These are phyloP conservation scores for Coemansia aciculifera DNA, from an alignment of 192 early-diverging fungal species.

Conservation along the genomic window DNA sequence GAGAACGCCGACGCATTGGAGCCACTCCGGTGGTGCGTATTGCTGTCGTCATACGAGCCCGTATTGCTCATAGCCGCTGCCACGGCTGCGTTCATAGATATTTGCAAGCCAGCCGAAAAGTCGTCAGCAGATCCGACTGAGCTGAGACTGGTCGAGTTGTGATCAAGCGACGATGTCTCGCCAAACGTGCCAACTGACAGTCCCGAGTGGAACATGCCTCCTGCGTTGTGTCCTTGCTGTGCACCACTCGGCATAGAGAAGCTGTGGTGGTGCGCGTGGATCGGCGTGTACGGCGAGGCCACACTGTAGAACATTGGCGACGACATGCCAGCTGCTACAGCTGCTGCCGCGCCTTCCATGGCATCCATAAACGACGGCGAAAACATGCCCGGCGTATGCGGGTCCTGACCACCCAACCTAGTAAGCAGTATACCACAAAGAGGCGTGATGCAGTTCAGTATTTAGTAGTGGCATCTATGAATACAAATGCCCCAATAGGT, in stretches of 20 bases:
- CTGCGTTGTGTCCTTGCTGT: conserved; percentile 20
- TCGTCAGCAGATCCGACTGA: conserved; percentile 24
- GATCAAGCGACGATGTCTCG: conserved; percentile 15
- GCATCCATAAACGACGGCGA: conserved; percentile 70
- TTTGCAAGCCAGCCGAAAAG: conserved; percentile 47
- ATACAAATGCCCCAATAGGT: background rate
- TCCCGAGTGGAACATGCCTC: conserved; percentile 25
- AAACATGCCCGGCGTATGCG: conserved; percentile 70
- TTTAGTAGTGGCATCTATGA: background rate
- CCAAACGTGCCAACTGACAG: conserved; percentile 24
- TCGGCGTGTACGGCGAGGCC: conserved; percentile 42
- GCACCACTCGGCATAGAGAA: conserved; percentile 37
- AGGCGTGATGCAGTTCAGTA: background rate
- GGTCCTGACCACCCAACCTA: conserved; percentile 40
- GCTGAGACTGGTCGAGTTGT: conserved; percentile 12
- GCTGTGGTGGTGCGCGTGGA: conserved; percentile 42
- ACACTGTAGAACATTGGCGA: conserved; percentile 47
- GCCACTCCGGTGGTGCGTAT: conserved; percentile 23
- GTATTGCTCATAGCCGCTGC: conserved; percentile 20
- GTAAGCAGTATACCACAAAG: background rate
- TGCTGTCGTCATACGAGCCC: conserved; percentile 23
- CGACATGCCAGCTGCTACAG: conserved; percentile 36
- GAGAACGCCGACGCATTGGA: conserved; percentile 46
- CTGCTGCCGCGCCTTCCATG: conserved; percentile 52
- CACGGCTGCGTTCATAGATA: conserved; percentile 46